Evolutionary conservation across 495 filamentous ascomycete genomes (phyloP).

Genomic region (Hypoxylon cercidicola): DNA sequence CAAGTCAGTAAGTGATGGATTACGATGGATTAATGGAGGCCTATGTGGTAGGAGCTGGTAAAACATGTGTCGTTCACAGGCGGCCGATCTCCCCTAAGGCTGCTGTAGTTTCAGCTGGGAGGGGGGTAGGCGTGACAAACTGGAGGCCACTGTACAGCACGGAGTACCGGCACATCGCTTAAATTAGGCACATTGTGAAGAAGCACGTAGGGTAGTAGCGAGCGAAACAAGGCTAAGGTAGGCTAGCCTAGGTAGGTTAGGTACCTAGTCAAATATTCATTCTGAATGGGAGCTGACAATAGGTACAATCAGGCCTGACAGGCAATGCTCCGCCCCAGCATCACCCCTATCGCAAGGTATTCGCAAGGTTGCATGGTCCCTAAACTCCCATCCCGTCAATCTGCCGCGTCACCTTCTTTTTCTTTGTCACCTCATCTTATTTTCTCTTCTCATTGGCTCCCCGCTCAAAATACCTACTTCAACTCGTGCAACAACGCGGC

Average conservation of each 20-base stretch:
- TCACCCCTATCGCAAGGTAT: constrained; percentile 7
- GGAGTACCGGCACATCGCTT: constrained; percentile 20
- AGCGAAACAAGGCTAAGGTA: constrained; percentile 17
- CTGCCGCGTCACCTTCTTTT: constrained; percentile 34
- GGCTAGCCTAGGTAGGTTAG: constrained; percentile 4
- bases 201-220: constrained; percentile 9
- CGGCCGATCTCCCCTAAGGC: not conserved
- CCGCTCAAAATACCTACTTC: constrained; percentile 26
- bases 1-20: no score
- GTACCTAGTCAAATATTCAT: no score
- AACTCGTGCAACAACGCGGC: constrained; percentile 25
- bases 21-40: no score
- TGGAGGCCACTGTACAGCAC: not conserved
- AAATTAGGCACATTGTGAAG: constrained; percentile 25
- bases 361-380: no score
- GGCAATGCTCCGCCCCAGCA: constrained; percentile 10
- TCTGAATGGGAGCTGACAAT: constrained; percentile 13
- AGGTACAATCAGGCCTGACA: not conserved
- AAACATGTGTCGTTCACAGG: not conserved
- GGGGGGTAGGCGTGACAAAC: constrained; percentile 26
- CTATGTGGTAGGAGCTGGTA: not conserved
- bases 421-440: constrained; percentile 25
- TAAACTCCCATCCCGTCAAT: constrained; percentile 14
- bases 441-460: constrained; percentile 33
- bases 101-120: constrained; percentile 34